phyloP scores from a whole-genome alignment of 164 flowering plant species.

The Cinnamomum chago region DNA sequence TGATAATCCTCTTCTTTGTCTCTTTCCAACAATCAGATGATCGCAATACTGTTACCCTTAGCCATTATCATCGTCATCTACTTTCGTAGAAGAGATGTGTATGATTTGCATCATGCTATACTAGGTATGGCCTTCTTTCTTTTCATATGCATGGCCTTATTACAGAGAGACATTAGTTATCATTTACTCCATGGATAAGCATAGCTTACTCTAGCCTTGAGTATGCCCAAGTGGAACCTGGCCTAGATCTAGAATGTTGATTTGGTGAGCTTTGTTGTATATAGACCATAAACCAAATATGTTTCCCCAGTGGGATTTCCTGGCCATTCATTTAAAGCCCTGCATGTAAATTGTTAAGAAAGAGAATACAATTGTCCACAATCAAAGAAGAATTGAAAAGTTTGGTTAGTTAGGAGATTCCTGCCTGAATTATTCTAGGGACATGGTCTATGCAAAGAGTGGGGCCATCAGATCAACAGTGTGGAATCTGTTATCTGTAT shows the following conservation, averaged over 20 bases:
- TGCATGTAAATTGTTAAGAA: no score
- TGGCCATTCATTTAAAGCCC: no score
- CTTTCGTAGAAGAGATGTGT: constrained; percentile 54
- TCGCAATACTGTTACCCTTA: constrained; percentile 47
- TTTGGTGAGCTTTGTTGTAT: background rate
- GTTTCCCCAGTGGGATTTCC: no score
- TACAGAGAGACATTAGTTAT: background rate
- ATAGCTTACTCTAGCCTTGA: background rate
- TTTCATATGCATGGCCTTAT: constrained; percentile 1
- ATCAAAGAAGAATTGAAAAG: no score
- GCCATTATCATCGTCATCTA: constrained; percentile 44
- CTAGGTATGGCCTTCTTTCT: constrained; percentile 36
- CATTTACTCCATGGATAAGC: background rate
- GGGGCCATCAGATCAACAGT: no score
- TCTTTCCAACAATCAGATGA: constrained; percentile 28
- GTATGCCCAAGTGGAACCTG: background rate
- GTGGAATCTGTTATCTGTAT: no score
- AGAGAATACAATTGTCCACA: no score
- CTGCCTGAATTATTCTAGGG: no score
- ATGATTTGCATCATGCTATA: constrained; percentile 73
- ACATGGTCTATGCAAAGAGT: no score
- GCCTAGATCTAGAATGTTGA: background rate
- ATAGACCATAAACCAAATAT: no score
- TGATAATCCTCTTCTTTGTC: background rate
- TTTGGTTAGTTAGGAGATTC: no score